Base-by-base conservation (phyloP, 2,329 filamentous ascomycete genomes). In the Fusarium goolgardi region DNA sequence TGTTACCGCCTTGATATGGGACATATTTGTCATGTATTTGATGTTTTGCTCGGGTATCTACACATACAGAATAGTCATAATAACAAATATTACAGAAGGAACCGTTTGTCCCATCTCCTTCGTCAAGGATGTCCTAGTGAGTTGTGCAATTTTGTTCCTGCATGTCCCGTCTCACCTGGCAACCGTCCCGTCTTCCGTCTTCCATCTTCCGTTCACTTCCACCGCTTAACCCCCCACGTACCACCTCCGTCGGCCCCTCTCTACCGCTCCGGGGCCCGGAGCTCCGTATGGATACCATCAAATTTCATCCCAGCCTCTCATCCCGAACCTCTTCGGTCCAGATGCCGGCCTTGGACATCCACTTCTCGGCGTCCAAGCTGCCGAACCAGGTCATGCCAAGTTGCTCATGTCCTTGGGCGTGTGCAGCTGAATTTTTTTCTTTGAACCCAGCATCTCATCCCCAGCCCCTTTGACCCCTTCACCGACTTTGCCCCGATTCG, bases 31-130 rank as follows among this genome's bases (percentile, higher is more conserved):
- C 34, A 21, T 65, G 29, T 35, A 45, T 43, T 35, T 43, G 41
- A 25, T 29, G 21, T 51, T 51, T 34, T 32, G 32, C 31, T 63
- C 49, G 52, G 34, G 35, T 61, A 65, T 54, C 41, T 43, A 50
- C 39, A 31, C 43, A 45, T 45, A 34, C 58, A 68, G 55, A 55
- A 70, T 70, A 70, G 63, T 25, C 29, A 57, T 68, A 70, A 62
- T 70, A 70, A 70, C 67, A 70, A 50, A 57, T 27, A 29, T 50
- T 70, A 49, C 72, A 94, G 91, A 94, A 85, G 91, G 92, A 67
- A 94, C 92, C 50, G 89, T 94, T 67, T 94, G 91, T 78, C 90
- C 91, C 72, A 93, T 94, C 77, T 92, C 90, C 72, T 94, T 94
- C 79, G 92, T 94, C 79, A 92, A 92, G 81, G 90, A 94, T 78